Percentiles rank a stretch among this genome's conserved stretches.
These are phyloP conservation scores for Tolypocladium inflatum DNA, from an alignment of 2,329 filamentous ascomycete species.

Conservation along the genomic window DNA sequence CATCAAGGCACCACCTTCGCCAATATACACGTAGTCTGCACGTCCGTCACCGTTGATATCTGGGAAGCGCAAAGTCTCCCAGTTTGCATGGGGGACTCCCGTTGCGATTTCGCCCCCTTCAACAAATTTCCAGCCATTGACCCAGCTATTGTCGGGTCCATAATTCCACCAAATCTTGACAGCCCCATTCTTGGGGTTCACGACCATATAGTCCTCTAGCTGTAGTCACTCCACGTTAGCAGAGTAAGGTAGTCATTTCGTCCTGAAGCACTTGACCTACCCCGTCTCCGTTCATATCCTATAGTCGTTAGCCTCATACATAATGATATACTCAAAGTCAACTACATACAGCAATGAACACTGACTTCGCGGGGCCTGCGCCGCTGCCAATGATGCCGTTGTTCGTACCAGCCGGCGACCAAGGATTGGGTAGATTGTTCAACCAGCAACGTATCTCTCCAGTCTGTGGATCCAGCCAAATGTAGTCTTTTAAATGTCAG, in stretches of 20 bases:
- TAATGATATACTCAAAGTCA: no score
- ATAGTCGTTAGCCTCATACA: no score
- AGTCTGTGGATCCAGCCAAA: not conserved
- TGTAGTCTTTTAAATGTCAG: not conserved
- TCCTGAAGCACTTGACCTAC: constrained; percentile 1
- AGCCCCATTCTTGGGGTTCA: constrained; percentile 5
- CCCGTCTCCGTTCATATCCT: constrained; percentile 12
- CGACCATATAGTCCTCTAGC: constrained; percentile 10
- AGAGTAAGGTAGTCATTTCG: no score
- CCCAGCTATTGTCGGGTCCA: constrained; percentile 8
- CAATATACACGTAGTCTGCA: constrained; percentile 14
- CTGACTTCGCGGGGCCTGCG: not conserved
- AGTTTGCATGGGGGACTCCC: constrained; percentile 13
- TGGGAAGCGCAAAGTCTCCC: constrained; percentile 11
- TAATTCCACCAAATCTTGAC: constrained; percentile 11
- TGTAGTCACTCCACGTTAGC: not conserved
- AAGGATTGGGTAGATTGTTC: not conserved
- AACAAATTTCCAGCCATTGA: constrained; percentile 12
- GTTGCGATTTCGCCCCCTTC: constrained; percentile 13
- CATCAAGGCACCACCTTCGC: constrained; percentile 9
- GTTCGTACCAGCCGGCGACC: not conserved
- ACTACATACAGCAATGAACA: not conserved
- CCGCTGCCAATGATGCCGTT: not conserved
- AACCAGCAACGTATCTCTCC: not conserved
- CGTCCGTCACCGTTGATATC: constrained; percentile 16